Conservation (phyloP, 148 eudicot species). For the Simmondsia chinensis region DNA sequence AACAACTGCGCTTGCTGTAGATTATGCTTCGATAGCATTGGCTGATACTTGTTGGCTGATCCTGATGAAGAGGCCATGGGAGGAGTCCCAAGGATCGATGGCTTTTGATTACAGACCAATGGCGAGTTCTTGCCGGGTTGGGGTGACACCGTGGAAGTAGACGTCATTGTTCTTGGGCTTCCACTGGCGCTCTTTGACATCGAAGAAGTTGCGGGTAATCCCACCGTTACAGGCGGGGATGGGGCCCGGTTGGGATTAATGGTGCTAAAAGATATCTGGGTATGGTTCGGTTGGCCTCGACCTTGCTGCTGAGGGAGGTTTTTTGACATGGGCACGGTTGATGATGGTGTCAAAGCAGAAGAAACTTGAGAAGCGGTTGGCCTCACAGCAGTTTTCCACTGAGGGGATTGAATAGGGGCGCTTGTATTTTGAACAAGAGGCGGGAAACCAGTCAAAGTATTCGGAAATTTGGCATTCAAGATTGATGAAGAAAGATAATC, state of each 20-base stretch:
- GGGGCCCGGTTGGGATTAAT: slow-evolving; percentile 43
- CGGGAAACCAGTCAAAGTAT: slow-evolving; percentile 36
- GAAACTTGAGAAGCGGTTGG: slow-evolving; percentile 42
- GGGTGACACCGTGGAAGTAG: slow-evolving; percentile 43
- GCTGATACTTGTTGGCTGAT: slow-evolving; percentile 38
- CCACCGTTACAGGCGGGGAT: slow-evolving; percentile 63
- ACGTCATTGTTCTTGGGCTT: slow-evolving; percentile 57
- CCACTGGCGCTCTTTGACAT: slow-evolving; percentile 73
- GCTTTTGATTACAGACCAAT: slow-evolving; percentile 42
- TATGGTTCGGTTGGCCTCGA: slow-evolving; percentile 49
- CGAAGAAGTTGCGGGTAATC: slow-evolving; percentile 74
- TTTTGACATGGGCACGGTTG: slow-evolving; percentile 43
- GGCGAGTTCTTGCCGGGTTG: slow-evolving; percentile 49
- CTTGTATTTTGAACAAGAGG: slow-evolving; percentile 47
- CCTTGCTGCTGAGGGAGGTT: slow-evolving; percentile 43
- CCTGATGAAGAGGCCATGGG: slow-evolving; percentile 31
- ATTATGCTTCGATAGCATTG: slow-evolving; percentile 31
- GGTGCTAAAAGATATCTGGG: slow-evolving; percentile 81
- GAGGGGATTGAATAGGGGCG: slow-evolving; percentile 49
- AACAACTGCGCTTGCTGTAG: slow-evolving; percentile 54
- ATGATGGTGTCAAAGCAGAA: slow-evolving; percentile 28
- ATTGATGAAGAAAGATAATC: slow-evolving; percentile 59
- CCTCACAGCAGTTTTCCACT: slow-evolving; percentile 64
- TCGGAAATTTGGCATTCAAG: slow-evolving; percentile 48
- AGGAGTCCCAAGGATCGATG: slow-evolving; percentile 67